These are phyloP conservation scores for Lentinula edodes DNA, from an alignment of 768 basidiomycete species.

Conservation along the genomic window DNA sequence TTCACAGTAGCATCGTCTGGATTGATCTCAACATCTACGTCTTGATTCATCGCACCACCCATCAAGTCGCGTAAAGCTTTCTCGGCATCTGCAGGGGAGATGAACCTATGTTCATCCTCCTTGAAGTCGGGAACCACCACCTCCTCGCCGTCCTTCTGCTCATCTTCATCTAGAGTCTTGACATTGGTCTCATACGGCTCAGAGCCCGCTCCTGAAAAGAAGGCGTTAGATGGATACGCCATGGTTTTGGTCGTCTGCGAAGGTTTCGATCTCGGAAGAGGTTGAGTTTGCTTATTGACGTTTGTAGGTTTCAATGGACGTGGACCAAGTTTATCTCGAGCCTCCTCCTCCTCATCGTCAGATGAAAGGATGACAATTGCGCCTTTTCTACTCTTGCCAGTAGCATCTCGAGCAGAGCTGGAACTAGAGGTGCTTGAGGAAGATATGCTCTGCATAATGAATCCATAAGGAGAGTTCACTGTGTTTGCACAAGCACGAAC, in stretches of 20 bases:
- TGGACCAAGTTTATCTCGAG: neutral
- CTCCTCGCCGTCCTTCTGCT: slow-evolving; percentile 22
- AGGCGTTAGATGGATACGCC: neutral
- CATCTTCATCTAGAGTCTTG: slow-evolving; percentile 5
- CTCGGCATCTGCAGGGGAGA: slow-evolving; percentile 58
- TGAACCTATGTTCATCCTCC: slow-evolving; percentile 22
- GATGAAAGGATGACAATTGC: slow-evolving; percentile 5
- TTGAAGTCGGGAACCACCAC: slow-evolving; percentile 22
- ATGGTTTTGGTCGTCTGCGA: neutral
- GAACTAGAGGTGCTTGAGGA: neutral
- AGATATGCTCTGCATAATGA: neutral
- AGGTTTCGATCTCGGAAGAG: neutral
- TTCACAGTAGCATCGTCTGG: slow-evolving; percentile 66
- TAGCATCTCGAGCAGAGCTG: neutral
- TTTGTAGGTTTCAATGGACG: neutral
- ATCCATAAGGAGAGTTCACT: neutral
- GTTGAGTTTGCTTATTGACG: neutral
- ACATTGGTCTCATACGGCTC: neutral
- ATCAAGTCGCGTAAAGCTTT: slow-evolving; percentile 75
- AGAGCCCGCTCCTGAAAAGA: neutral
- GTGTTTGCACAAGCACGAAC: neutral
- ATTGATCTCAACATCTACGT: slow-evolving; percentile 50
- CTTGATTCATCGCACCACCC: slow-evolving; percentile 57
- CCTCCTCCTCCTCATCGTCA: slow-evolving; percentile 6
- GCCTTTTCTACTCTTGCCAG: neutral